Conservation (phyloP, 2,329 filamentous ascomycete genomes). For the Oidium heveae region DNA sequence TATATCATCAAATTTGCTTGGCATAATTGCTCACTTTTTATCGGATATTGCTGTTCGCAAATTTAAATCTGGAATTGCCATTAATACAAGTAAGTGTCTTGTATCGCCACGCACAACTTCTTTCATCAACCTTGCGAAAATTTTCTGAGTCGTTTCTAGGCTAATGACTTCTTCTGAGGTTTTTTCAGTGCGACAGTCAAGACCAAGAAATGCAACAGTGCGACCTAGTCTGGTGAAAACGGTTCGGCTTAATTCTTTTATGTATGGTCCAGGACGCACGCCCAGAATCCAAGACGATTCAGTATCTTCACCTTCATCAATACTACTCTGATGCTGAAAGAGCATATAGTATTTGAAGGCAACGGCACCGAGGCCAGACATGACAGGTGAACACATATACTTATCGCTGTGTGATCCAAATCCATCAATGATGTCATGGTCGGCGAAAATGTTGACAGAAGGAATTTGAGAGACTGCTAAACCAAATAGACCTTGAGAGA, state of each 20-base stretch:
- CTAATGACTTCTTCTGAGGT: constrained; percentile 59
- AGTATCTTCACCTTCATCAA: constrained; percentile 51
- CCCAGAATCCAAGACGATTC: constrained; percentile 89
- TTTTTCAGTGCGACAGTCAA: constrained; percentile 81
- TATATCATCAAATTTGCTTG: background rate
- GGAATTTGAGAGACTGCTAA: constrained; percentile 85
- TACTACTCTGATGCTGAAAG: constrained; percentile 84
- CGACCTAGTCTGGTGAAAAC: constrained; percentile 64
- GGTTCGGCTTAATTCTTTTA: constrained; percentile 62
- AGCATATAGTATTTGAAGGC: constrained; percentile 98
- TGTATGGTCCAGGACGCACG: constrained; percentile 60
- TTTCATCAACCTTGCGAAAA: constrained; percentile 63
- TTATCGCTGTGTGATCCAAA: constrained; percentile 81
- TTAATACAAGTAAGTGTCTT: constrained; percentile 68
- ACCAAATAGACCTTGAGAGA: constrained; percentile 84
- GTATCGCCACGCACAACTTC: constrained; percentile 68
- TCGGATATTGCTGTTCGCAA: constrained; percentile 51
- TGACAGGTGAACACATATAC: constrained; percentile 77
- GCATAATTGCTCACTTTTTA: constrained; percentile 28
- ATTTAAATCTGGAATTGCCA: constrained; percentile 67
- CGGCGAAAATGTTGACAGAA: constrained; percentile 96
- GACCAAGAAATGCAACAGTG: constrained; percentile 55
- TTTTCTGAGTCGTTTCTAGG: constrained; percentile 58
- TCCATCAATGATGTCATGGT: constrained; percentile 78
- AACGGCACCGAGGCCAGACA: constrained; percentile 68